phyloP scores from a whole-genome alignment of 1,284 basidiomycete genomes.

The Ceratobasidium sp. region DNA sequence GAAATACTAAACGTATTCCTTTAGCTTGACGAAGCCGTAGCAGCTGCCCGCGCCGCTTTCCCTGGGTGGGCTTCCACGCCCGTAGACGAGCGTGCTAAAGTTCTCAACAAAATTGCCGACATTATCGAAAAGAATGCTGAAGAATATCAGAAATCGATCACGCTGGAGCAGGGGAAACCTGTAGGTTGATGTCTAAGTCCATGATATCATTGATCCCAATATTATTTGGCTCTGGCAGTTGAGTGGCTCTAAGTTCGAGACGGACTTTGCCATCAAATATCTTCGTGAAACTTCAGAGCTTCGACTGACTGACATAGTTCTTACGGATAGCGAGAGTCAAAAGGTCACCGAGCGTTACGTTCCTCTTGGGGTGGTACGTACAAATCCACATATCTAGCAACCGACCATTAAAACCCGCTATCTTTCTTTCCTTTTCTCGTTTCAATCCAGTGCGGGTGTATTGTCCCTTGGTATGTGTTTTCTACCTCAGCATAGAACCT shows the following conservation, averaged over 20 bases:
- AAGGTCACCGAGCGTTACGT: slow-evolving; percentile 13
- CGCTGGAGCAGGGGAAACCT: slow-evolving; percentile 20
- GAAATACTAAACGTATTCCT: too few species aligned
- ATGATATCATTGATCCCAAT: too few species aligned
- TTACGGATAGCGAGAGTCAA: slow-evolving; percentile 1
- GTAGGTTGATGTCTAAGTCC: not conserved
- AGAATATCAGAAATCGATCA: slow-evolving; percentile 27
- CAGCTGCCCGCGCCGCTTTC: slow-evolving; percentile 36
- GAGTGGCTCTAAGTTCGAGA: not conserved
- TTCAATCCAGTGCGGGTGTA: slow-evolving; percentile 14
- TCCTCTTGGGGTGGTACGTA: slow-evolving; percentile 27
- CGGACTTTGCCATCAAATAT: not conserved
- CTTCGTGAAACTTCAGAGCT: slow-evolving; percentile 29
- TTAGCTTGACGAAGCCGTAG: slow-evolving; percentile 39
- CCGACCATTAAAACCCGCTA: not conserved
- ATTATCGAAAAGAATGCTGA: slow-evolving; percentile 29
- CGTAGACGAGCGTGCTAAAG: slow-evolving; percentile 35
- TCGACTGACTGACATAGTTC: slow-evolving; percentile 2
- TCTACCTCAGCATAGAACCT: not conserved
- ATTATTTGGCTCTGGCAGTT: not conserved
- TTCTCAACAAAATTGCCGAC: slow-evolving; percentile 17
- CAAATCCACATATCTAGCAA: not conserved
- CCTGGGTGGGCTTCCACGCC: slow-evolving; percentile 29
- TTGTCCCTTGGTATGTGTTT: slow-evolving; percentile 29
- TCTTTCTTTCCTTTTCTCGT: not conserved